phyloP scores from a whole-genome alignment of 228 moss, liverwort and hornwort genomes.

The Sphagnum fallax region DNA sequence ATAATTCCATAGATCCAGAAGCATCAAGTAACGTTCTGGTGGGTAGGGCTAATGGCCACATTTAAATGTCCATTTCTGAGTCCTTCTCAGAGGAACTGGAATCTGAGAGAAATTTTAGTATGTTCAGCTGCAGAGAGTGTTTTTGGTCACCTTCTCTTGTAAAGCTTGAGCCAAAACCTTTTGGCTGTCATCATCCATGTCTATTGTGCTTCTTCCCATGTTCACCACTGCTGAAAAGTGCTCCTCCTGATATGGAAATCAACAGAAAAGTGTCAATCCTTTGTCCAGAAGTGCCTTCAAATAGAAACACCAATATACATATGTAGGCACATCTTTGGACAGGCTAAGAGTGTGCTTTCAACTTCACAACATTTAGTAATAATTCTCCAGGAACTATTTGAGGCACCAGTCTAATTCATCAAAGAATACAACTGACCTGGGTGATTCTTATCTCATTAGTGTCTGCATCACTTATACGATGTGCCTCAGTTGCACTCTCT shows the following conservation, averaged over 20 bases:
- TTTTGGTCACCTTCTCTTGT: conserved; percentile 67
- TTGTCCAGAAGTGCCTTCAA: neutral
- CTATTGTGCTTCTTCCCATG: conserved; percentile 21
- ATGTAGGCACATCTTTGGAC: too few species aligned
- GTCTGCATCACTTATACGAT: conserved; percentile 16
- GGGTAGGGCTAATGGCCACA: too few species aligned
- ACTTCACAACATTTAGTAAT: too few species aligned
- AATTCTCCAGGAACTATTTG: too few species aligned
- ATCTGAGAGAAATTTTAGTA: neutral
- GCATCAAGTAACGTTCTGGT: too few species aligned
- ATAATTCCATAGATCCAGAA: neutral
- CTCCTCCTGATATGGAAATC: conserved; percentile 16
- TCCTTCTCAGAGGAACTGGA: neutral
- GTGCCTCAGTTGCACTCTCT: conserved; percentile 17
- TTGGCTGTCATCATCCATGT: conserved; percentile 61
- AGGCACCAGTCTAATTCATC: too few species aligned
- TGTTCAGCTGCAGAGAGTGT: neutral
- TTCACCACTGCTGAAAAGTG: conserved; percentile 34
- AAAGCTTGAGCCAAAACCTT: conserved; percentile 80
- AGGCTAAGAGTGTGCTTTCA: too few species aligned
- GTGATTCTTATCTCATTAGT: conserved; percentile 9
- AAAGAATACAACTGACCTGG: conserved; percentile 17
- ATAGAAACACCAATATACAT: too few species aligned
- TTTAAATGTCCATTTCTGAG: neutral
- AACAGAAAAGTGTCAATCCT: conserved; percentile 1